Conservation (phyloP, 768 basidiomycete genomes). For the Favolaschia claudopus region DNA sequence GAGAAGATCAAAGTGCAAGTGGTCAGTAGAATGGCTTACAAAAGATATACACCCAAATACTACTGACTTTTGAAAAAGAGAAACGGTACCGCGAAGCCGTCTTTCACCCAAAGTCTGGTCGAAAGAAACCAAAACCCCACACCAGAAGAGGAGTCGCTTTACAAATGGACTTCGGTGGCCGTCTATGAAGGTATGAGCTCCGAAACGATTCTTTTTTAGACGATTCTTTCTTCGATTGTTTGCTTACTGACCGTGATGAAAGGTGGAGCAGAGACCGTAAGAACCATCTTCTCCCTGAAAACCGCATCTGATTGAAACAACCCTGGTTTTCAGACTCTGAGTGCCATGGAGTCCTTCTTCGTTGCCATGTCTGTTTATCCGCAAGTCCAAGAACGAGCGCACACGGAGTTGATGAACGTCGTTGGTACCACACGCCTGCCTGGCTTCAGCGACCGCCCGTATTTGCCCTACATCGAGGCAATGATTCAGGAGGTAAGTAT, state of each 20-base stretch:
- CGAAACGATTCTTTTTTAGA: too few relatives aligned
- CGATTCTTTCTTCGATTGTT: too few relatives aligned
- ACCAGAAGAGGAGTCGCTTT: neutral
- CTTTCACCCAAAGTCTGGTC: neutral
- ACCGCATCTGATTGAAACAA: neutral
- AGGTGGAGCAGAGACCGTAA: neutral
- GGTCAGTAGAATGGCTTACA: too few relatives aligned
- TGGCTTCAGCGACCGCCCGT: slow-evolving; percentile 31
- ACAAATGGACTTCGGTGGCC: neutral
- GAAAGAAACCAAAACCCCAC: neutral
- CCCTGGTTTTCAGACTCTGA: slow-evolving; percentile 25
- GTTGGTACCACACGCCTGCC: slow-evolving; percentile 38
- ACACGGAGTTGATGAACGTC: slow-evolving; percentile 34
- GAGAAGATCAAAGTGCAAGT: neutral
- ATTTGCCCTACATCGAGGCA: slow-evolving; percentile 30
- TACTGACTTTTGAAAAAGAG: neutral
- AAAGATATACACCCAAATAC: neutral
- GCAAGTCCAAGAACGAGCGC: slow-evolving; percentile 30
- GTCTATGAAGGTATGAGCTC: neutral
- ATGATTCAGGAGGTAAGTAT: slow-evolving; percentile 23
- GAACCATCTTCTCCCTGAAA: neutral
- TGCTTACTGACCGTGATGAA: too few relatives aligned
- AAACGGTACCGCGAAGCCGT: neutral
- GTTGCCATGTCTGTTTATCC: slow-evolving; percentile 30
- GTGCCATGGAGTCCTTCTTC: slow-evolving; percentile 22